Conservation (phyloP, 1,139 yeast genomes). For the Nakaseomyces sp. region DNA sequence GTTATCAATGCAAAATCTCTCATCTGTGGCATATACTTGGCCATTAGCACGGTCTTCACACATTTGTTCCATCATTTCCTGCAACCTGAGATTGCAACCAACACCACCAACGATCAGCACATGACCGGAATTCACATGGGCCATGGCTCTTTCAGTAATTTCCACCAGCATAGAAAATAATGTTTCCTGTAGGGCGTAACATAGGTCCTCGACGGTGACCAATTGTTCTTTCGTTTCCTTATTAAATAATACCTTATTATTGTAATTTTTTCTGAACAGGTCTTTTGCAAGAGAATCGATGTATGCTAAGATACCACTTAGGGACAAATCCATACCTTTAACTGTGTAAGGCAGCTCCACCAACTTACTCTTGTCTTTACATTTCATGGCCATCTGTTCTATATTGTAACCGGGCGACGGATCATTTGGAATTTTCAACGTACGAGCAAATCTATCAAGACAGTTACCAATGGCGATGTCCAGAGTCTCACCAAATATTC, state of each 20-base stretch:
- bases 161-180: slow-evolving; percentile 94
- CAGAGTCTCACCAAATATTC: slow-evolving; percentile 94
- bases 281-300: slow-evolving; percentile 75
- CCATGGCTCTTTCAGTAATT: slow-evolving; percentile 97
- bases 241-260: slow-evolving; percentile 42
- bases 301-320: slow-evolving; percentile 88
- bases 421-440: slow-evolving; percentile 75
- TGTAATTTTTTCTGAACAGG: slow-evolving; percentile 46
- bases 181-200: slow-evolving; percentile 88
- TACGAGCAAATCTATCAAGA: slow-evolving; percentile 89
- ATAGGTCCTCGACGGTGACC: slow-evolving; percentile 77
- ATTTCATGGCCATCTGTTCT: slow-evolving; percentile 79
- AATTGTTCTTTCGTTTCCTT: slow-evolving; percentile 39
- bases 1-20: slow-evolving; percentile 91
- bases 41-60: slow-evolving; percentile 77
- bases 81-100: slow-evolving; percentile 85
- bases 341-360: slow-evolving; percentile 88
- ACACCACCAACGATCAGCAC: slow-evolving; percentile 97
- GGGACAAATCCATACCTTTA: slow-evolving; percentile 95
- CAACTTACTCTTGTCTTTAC: slow-evolving; percentile 40
- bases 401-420: slow-evolving; percentile 98
- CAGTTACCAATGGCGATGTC: slow-evolving; percentile 98
- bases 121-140: slow-evolving; percentile 84
- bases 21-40: slow-evolving; percentile 85
- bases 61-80: slow-evolving; percentile 94